Evolutionary conservation across 2,329 filamentous ascomycete species (phyloP), one percentile per base, ranked within the genome.

Genomic region (Rhynchosporium graminicola): DNA sequence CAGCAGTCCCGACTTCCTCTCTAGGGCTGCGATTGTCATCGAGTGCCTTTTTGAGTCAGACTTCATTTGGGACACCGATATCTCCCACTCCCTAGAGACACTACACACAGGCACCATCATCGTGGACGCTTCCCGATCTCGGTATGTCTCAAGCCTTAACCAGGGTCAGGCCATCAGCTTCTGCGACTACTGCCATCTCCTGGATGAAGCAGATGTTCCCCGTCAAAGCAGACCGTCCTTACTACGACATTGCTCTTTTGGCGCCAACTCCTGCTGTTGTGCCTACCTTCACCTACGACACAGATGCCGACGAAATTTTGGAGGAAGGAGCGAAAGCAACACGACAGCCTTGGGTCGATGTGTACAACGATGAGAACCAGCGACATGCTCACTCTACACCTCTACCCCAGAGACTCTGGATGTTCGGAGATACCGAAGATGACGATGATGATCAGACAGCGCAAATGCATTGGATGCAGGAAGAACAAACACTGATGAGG

Each of bases 111-210:
- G 20, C 40, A 40, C 43, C 59, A 40, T 54, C 54, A 12, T 52
- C 15, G 43, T 52, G 36, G 45, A 60, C 38, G 3, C 28, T 47
- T 38, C 62, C 54, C 51, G 50, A 46, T 15, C 57, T 48, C 20
- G 45, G 33, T 26, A 60, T 33, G 45, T 60, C 65, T 13, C 63
- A 62, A 60, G 56, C 61, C 9, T 38, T 64, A 50, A 31, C 57
- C 43, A 42, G 15, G 48, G 97, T 89, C 70, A 97, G 76, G 28
- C 86, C 89, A 77, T 97, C 94, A 72, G 97, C 78, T 78, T 98
- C 93, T 68, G 84, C 86, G 43, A 20, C 20, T 20, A 96, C 88
- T 71, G 93, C 88, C 56, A 86, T 87, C 73, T 97, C 92, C 36
- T 57, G 60, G 46, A 61, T 61, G 57, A 61, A 48, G 51, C 51